Conservation (phyloP, 352 stramenopile species). For the Thraustochytrium striatum region DNA sequence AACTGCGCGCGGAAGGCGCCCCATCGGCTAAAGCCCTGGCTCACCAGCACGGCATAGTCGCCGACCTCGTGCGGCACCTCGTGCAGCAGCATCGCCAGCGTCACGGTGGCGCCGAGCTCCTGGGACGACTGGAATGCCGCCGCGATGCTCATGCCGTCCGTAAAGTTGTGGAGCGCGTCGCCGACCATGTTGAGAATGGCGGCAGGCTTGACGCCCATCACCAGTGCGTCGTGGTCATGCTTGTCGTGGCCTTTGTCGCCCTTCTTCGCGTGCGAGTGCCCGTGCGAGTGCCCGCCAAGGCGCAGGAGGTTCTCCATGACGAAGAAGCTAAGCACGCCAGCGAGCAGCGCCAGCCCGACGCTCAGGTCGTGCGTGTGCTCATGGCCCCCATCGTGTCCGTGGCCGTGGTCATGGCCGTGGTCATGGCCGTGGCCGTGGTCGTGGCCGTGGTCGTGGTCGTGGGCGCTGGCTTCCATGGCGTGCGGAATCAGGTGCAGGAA, state of each 20-base stretch:
- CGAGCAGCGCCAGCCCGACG: slow-evolving; percentile 54
- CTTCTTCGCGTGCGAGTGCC: slow-evolving; percentile 54
- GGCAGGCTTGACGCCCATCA: slow-evolving; percentile 57
- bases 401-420: slow-evolving; percentile 42
- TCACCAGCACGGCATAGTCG: slow-evolving; percentile 81
- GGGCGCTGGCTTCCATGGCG: slow-evolving; percentile 61
- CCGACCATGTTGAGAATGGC: slow-evolving; percentile 80
- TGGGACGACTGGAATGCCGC: slow-evolving; percentile 54
- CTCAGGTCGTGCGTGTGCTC: slow-evolving; percentile 50
- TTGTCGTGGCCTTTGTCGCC: no score
- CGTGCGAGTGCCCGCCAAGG: not conserved
- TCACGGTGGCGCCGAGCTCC: slow-evolving; percentile 71
- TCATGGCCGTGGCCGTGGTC: slow-evolving; percentile 47
- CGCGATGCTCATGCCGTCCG: slow-evolving; percentile 60
- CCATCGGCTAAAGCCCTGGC: slow-evolving; percentile 70
- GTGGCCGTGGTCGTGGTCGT: slow-evolving; percentile 49
- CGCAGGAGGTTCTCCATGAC: slow-evolving; percentile 52
- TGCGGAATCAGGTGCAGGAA: slow-evolving; percentile 82
- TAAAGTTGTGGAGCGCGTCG: slow-evolving; percentile 85
- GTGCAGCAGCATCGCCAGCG: slow-evolving; percentile 77
- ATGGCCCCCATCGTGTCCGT: slow-evolving; percentile 25
- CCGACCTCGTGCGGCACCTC: slow-evolving; percentile 85
- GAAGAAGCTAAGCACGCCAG: slow-evolving; percentile 59
- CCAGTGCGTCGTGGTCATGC: slow-evolving; percentile 50
- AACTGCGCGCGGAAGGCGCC: slow-evolving; percentile 74